A percentile compares a stretch with the other conserved stretches of the same genome.
phyloP scores from a whole-genome alignment of 2,329 filamentous ascomycete species.

The Achaetomium macrosporum region DNA sequence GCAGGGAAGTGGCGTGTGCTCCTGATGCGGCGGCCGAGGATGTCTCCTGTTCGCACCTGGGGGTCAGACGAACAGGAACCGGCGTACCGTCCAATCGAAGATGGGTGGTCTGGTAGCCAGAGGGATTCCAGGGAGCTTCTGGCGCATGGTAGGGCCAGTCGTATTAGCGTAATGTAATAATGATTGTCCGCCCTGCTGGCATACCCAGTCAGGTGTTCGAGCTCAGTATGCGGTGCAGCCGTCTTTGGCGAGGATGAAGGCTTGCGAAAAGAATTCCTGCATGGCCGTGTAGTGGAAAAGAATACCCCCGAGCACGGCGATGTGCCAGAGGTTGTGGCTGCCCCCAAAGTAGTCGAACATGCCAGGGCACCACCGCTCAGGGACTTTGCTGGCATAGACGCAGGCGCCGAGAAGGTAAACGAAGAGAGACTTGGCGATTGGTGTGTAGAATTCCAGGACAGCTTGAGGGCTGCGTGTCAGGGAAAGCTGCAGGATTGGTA shows the following conservation, averaged over 20 bases:
- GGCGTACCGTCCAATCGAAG: neutral
- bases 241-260: conserved; percentile 61
- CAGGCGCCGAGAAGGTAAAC: conserved; percentile 83
- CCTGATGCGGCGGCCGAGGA: neutral
- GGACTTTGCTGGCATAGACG: conserved; percentile 86
- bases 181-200: neutral
- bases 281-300: conserved; percentile 96
- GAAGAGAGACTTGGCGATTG: conserved; percentile 72
- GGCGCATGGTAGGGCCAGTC: neutral
- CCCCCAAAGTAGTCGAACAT: conserved; percentile 93
- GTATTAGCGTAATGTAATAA: neutral
- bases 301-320: conserved; percentile 90
- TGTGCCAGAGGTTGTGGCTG: conserved; percentile 96
- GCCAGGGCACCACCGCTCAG: conserved; percentile 88
- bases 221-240: conserved; percentile 51
- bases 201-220: neutral
- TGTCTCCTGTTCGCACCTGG: neutral
- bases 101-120: neutral
- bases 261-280: conserved; percentile 84
- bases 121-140: neutral
- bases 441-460: conserved; percentile 86
- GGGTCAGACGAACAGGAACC: neutral
- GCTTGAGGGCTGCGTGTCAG: conserved; percentile 71
- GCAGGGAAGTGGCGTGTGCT: conserved; percentile 19
- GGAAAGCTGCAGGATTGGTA: conserved; percentile 80